A percentile compares a stretch with the other conserved stretches of the same genome.
Conservation (phyloP, 1,139 yeast genomes). For the Meyerozyma carpophila region DNA sequence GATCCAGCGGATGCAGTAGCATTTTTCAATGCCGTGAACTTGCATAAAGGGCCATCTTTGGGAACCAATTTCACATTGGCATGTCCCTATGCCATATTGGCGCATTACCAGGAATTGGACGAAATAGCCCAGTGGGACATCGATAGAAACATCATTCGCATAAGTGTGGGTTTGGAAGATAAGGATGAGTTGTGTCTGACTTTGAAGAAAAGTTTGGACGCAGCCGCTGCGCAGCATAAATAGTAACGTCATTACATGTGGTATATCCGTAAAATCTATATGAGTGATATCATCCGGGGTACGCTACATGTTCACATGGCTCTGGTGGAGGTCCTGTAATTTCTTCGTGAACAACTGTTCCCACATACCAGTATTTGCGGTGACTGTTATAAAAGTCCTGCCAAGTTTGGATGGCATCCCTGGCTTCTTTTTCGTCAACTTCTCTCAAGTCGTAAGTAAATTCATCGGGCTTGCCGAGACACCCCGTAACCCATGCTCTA, state of each 20-base stretch:
- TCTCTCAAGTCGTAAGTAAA: constrained; percentile 70
- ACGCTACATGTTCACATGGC: constrained; percentile 33
- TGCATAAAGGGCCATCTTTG: constrained; percentile 90
- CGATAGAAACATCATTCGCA: constrained; percentile 70
- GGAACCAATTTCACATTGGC: constrained; percentile 92
- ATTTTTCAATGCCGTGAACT: constrained; percentile 68
- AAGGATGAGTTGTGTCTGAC: constrained; percentile 48
- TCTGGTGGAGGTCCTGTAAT: constrained; percentile 32
- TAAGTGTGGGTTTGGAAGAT: constrained; percentile 80
- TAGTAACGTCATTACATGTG: constrained; percentile 1
- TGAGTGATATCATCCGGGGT: constrained; percentile 19
- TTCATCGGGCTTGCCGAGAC: constrained; percentile 53
- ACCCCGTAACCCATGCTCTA: constrained; percentile 74
- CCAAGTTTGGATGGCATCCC: constrained; percentile 40
- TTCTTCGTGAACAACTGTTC: constrained; percentile 42
- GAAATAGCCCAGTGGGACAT: constrained; percentile 84
- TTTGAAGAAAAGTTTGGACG: constrained; percentile 55
- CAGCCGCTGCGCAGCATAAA: constrained; percentile 29
- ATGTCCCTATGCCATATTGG: constrained; percentile 86
- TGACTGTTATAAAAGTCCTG: constrained; percentile 43
- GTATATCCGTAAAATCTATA: background rate
- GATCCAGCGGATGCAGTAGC: constrained; percentile 59
- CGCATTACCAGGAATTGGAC: constrained; percentile 81
- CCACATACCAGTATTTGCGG: constrained; percentile 59
- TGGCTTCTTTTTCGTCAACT: constrained; percentile 32